Evolutionary conservation across 1,284 basidiomycete genomes (phyloP).

Genomic region (Ustilago bromivora): DNA sequence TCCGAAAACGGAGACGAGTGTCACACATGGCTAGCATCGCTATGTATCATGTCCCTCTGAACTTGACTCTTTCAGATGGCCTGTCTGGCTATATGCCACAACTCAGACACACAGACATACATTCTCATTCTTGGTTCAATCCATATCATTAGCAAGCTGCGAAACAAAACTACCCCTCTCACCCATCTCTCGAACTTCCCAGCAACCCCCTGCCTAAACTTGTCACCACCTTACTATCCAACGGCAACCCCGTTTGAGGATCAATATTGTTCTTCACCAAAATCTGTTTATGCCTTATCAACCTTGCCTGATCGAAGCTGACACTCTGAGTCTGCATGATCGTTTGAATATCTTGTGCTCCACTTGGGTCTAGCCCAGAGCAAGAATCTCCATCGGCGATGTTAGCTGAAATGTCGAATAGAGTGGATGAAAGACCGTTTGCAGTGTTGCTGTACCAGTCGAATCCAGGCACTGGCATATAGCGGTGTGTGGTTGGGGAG

Average conservation of each 20-base stretch:
- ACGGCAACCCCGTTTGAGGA: slow-evolving; percentile 62
- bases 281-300: slow-evolving; percentile 60
- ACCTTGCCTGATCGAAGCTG: slow-evolving; percentile 63
- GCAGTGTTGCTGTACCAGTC: slow-evolving; percentile 51
- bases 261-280: slow-evolving; percentile 62
- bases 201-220: slow-evolving; percentile 29
- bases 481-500: slow-evolving; percentile 3
- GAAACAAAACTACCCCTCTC: neutral
- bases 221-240: slow-evolving; percentile 66
- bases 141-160: too few species aligned
- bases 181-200: neutral
- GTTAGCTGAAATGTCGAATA: slow-evolving; percentile 66
- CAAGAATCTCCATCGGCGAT: slow-evolving; percentile 55
- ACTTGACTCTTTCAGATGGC: neutral
- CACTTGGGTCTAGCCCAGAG: slow-evolving; percentile 56
- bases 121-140: too few species aligned
- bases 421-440: slow-evolving; percentile 50
- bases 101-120: too few species aligned
- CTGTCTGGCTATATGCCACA: too few species aligned
- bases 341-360: slow-evolving; percentile 57
- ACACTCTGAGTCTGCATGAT: slow-evolving; percentile 60
- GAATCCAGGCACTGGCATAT: slow-evolving; percentile 19
- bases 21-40: too few species aligned
- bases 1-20: too few species aligned
- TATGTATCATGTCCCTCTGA: too few species aligned